Conservation (phyloP, 2,329 filamentous ascomycete species). For the Albophoma yamanashiensis region DNA sequence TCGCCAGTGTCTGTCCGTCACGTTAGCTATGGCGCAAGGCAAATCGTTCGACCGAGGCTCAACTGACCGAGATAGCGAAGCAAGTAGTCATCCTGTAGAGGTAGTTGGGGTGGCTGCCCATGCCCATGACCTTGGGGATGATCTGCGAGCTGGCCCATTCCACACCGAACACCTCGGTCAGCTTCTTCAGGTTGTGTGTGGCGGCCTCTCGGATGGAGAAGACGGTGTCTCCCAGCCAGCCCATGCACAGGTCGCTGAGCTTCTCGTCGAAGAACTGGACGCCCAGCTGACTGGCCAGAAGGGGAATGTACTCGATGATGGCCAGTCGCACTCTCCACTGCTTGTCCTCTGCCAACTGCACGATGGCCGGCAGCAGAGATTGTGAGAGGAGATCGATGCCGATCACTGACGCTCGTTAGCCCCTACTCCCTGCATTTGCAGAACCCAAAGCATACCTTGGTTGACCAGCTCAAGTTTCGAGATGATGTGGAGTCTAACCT, state of each 20-base stretch:
- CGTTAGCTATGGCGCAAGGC: not conserved
- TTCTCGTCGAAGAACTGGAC: slow-evolving; percentile 99
- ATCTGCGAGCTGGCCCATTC: slow-evolving; percentile 97
- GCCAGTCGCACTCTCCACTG: slow-evolving; percentile 96
- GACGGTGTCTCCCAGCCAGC: slow-evolving; percentile 95
- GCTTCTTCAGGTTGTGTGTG: slow-evolving; percentile 94
- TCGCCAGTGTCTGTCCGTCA: slow-evolving; percentile 66
- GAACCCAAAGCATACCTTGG: slow-evolving; percentile 50
- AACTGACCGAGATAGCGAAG: slow-evolving; percentile 90
- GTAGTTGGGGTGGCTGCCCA: slow-evolving; percentile 98
- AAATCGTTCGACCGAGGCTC: not conserved
- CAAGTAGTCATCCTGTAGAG: slow-evolving; percentile 99
- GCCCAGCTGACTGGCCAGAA: slow-evolving; percentile 89
- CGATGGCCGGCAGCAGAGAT: slow-evolving; percentile 91
- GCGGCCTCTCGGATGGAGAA: slow-evolving; percentile 98
- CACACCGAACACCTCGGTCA: slow-evolving; percentile 96
- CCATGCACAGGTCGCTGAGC: slow-evolving; percentile 90
- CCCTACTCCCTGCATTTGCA: not conserved
- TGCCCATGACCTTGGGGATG: slow-evolving; percentile 96
- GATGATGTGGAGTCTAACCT: slow-evolving; percentile 96
- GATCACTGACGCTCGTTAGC: slow-evolving; percentile 56
- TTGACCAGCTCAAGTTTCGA: slow-evolving; percentile 99
- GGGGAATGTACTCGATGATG: slow-evolving; percentile 98
- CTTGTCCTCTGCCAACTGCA: slow-evolving; percentile 96
- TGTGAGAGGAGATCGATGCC: slow-evolving; percentile 95